phyloP scores from a whole-genome alignment of 139 green algal genomes.

The Picochlorum sp. region DNA sequence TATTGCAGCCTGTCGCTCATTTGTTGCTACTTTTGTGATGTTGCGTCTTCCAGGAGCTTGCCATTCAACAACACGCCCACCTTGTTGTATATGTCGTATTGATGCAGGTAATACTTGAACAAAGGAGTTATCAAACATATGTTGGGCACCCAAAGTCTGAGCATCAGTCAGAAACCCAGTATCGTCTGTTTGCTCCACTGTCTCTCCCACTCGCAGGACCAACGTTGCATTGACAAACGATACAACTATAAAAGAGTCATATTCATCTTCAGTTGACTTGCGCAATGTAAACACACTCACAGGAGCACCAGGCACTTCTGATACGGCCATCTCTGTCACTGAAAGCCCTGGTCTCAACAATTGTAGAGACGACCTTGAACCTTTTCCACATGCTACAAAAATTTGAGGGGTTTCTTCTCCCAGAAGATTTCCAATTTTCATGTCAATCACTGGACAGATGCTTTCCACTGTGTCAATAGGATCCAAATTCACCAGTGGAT shows the following conservation, averaged over 20 bases:
- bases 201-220: slow-evolving; percentile 84
- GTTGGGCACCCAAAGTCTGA: slow-evolving; percentile 64
- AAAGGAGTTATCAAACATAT: slow-evolving; percentile 85
- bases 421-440: slow-evolving; percentile 83
- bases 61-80: slow-evolving; percentile 95
- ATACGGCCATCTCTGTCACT: slow-evolving; percentile 84
- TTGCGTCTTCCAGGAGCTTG: slow-evolving; percentile 63
- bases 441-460: slow-evolving; percentile 81
- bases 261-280: slow-evolving; percentile 46
- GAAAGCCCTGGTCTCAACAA: slow-evolving; percentile 85
- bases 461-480: slow-evolving; percentile 79
- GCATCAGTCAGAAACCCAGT: slow-evolving; percentile 79
- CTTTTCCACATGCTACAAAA: slow-evolving; percentile 73
- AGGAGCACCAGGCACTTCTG: slow-evolving; percentile 73
- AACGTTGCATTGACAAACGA: slow-evolving; percentile 94
- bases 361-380: slow-evolving; percentile 64
- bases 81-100: slow-evolving; percentile 83
- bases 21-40: slow-evolving; percentile 54
- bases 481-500: slow-evolving; percentile 73
- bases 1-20: slow-evolving; percentile 74
- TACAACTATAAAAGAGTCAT: slow-evolving; percentile 93
- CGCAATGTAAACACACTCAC: slow-evolving; percentile 84
- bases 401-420: slow-evolving; percentile 79
- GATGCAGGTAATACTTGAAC: slow-evolving; percentile 83
- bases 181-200: slow-evolving; percentile 94